phyloP scores from a whole-genome alignment of 208 protist species.

The Wallacemonas sp. region DNA sequence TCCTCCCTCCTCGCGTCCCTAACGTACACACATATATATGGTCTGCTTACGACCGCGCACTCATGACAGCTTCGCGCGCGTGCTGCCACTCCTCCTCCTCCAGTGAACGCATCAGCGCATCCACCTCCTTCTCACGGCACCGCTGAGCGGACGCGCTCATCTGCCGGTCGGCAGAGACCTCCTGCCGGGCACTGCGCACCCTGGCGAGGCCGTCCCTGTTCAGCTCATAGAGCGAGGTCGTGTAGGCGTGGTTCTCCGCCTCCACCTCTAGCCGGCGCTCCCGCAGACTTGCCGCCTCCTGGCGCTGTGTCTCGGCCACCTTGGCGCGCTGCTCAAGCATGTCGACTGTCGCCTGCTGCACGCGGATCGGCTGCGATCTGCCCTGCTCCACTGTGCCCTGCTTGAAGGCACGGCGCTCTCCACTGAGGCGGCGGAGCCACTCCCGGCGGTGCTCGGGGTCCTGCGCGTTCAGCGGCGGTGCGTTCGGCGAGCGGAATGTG shows the following conservation, averaged over 20 bases:
- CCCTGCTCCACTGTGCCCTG: conserved; percentile 21
- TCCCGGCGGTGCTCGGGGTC: conserved; percentile 24
- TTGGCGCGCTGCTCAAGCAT: conserved; percentile 13
- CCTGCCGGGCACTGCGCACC: conserved; percentile 10
- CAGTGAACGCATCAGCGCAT: conserved; percentile 15
- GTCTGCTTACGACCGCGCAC: not conserved
- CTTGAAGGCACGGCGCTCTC: conserved; percentile 26
- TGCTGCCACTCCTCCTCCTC: conserved; percentile 36
- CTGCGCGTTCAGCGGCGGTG: conserved; percentile 15
- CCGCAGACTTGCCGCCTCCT: conserved; percentile 17
- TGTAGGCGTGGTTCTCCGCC: conserved; percentile 20
- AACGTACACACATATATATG: too few species aligned
- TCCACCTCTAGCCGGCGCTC: conserved; percentile 12
- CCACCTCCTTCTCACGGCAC: conserved; percentile 20
- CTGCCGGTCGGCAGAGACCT: conserved; percentile 14
- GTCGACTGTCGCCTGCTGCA: conserved; percentile 28
- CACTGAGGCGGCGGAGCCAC: conserved; percentile 36
- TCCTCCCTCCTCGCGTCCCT: too few species aligned
- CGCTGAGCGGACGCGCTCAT: conserved; percentile 21
- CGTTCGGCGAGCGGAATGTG: conserved; percentile 31
- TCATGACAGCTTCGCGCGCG: conserved; percentile 24
- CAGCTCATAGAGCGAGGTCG: conserved; percentile 18
- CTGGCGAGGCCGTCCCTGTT: conserved; percentile 18
- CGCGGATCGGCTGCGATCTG: conserved; percentile 15
- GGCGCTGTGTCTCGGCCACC: conserved; percentile 20